A percentile compares a stretch with the other conserved stretches of the same genome.
phyloP scores from a whole-genome alignment of 371 early-diverging fungal genomes.

The Apophysomyces trapeziformis region DNA sequence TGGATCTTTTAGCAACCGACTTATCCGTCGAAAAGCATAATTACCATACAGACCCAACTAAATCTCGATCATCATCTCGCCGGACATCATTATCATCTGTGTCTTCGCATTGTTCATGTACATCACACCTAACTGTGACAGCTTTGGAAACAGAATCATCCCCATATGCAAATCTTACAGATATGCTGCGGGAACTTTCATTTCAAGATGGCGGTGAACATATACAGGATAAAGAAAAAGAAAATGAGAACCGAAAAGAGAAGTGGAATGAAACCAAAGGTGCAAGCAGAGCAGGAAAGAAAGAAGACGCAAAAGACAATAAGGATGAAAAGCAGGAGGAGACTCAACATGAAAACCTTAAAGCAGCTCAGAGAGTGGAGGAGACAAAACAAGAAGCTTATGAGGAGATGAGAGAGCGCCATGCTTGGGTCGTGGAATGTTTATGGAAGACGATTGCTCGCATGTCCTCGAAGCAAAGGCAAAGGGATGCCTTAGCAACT shows the following conservation, averaged over 20 bases:
- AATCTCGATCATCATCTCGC: constrained; percentile 10
- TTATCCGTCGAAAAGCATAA: background rate
- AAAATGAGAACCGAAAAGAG: background rate
- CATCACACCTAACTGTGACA: constrained; percentile 5
- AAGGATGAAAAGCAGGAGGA: background rate
- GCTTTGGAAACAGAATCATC: constrained; percentile 13
- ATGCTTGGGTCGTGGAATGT: constrained; percentile 19
- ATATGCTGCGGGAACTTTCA: constrained; percentile 11
- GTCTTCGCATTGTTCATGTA: constrained; percentile 13
- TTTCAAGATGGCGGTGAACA: constrained; percentile 1
- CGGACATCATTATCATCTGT: constrained; percentile 7
- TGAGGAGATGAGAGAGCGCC: constrained; percentile 12
- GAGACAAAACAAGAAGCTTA: background rate
- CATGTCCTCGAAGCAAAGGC: background rate
- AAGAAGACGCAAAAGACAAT: constrained; percentile 6
- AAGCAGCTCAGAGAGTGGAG: no score
- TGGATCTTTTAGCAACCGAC: constrained; percentile 8
- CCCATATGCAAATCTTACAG: constrained; percentile 27
- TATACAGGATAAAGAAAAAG: background rate
- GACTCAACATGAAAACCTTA: no score
- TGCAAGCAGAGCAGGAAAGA: background rate
- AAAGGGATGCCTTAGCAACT: background rate
- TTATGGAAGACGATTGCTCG: constrained; percentile 22
- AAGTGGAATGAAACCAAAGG: no score
- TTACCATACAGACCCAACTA: no score